A percentile compares a stretch with the other conserved stretches of the same genome.
These are phyloP conservation scores for Colletotrichum phormii DNA, from an alignment of 2,329 filamentous ascomycete species.

Conservation along the genomic window DNA sequence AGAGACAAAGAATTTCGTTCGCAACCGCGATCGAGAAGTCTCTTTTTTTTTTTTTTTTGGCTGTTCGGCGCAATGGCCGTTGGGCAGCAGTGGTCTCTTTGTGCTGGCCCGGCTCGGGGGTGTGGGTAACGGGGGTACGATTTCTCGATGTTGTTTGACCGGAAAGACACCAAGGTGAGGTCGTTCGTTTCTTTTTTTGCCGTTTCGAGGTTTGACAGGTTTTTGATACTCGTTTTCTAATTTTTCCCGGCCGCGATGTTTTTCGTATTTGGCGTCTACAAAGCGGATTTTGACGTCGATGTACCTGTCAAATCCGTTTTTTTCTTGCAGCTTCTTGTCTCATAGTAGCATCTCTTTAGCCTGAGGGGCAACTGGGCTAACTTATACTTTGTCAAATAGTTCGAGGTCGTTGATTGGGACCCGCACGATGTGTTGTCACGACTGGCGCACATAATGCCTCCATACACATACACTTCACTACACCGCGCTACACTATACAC, in stretches of 20 bases:
- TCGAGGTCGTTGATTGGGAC: slow-evolving; percentile 24
- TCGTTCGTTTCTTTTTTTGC: slow-evolving; percentile 1
- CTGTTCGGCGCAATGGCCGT: slow-evolving; percentile 14
- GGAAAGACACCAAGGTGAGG: slow-evolving; percentile 8
- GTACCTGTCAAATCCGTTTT: neutral
- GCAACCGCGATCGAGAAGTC: slow-evolving; percentile 36
- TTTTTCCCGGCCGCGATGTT: neutral
- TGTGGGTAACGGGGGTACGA: slow-evolving; percentile 19
- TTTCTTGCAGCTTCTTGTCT: neutral
- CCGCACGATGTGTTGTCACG: slow-evolving; percentile 38
- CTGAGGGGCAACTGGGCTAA: slow-evolving; percentile 47
- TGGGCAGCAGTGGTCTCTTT: slow-evolving; percentile 34
- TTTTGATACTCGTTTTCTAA: neutral
- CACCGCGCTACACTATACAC: slow-evolving; percentile 23
- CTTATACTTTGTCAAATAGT: slow-evolving; percentile 51
- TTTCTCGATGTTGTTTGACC: slow-evolving; percentile 1
- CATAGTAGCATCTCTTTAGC: slow-evolving; percentile 17
- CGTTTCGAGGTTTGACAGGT: neutral
- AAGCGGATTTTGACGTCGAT: neutral
- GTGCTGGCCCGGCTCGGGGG: neutral
- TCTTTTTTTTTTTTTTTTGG: slow-evolving; percentile 29
- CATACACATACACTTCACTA: slow-evolving; percentile 40
- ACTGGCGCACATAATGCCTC: slow-evolving; percentile 36
- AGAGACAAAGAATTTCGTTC: slow-evolving; percentile 30
- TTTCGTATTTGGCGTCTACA: neutral